These are phyloP conservation scores for Chaetomium sp. DNA, from an alignment of 2,329 filamentous ascomycete genomes.

Conservation along the genomic window DNA sequence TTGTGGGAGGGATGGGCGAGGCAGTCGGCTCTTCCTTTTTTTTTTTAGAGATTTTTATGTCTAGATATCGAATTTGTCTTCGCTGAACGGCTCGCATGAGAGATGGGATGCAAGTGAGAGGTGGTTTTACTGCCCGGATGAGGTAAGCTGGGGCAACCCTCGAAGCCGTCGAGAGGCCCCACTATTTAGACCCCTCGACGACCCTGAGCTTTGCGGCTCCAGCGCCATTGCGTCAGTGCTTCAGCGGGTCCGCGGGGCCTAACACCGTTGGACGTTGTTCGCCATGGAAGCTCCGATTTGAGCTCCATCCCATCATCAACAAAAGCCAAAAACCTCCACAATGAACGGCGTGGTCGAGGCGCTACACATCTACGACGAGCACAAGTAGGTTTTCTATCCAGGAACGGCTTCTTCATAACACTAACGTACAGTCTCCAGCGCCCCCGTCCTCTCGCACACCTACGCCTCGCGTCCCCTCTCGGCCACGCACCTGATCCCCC, in stretches of 20 bases:
- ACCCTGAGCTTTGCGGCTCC: no score
- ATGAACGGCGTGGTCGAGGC: slow-evolving; percentile 91
- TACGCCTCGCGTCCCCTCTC: slow-evolving; percentile 79
- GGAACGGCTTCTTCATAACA: no score
- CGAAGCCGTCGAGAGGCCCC: no score
- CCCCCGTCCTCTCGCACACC: slow-evolving; percentile 77
- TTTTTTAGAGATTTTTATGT: background rate
- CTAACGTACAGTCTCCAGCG: slow-evolving; percentile 42
- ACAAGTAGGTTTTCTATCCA: slow-evolving; percentile 56
- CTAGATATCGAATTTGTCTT: no score
- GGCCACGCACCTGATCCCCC: slow-evolving; percentile 68
- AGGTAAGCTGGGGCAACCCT: no score
- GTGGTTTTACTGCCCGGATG: background rate
- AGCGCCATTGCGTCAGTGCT: slow-evolving; percentile 24
- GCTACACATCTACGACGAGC: slow-evolving; percentile 93
- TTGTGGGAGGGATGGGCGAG: background rate
- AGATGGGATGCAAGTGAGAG: background rate
- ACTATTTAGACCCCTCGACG: no score
- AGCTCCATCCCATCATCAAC: background rate
- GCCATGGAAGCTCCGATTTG: no score
- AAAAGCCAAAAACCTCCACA: slow-evolving; percentile 19
- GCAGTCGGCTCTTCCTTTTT: background rate
- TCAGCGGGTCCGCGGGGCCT: background rate
- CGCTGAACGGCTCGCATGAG: no score
- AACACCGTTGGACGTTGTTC: background rate